These are phyloP conservation scores for Oldenlandia corymbosa DNA, from an alignment of 257 asterid species.

Conservation along the genomic window DNA sequence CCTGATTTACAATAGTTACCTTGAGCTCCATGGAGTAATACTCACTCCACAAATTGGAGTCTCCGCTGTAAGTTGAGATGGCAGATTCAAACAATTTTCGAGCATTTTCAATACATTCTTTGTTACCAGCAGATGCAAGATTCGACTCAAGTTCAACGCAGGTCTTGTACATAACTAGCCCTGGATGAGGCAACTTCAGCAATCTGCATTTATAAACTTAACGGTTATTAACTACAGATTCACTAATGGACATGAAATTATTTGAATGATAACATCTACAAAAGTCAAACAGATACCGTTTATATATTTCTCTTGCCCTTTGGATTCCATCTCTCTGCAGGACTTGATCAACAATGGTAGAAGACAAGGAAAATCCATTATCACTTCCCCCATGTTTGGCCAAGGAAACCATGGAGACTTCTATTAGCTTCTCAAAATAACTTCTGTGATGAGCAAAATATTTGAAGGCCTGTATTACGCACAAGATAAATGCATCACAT, in stretches of 20 bases:
- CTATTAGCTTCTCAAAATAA: conserved; percentile 69
- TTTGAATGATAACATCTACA: not conserved
- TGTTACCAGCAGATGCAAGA: conserved; percentile 59
- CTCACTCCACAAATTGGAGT: conserved; percentile 67
- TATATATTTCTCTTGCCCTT: conserved; percentile 64
- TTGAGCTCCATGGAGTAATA: conserved; percentile 74
- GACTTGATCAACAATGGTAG: conserved; percentile 45
- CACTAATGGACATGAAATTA: not conserved
- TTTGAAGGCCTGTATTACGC: conserved; percentile 65
- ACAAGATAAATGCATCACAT: too few species aligned
- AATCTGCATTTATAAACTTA: conserved; percentile 41
- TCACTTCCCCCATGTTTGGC: conserved; percentile 74
- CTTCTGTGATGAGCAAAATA: conserved; percentile 54
- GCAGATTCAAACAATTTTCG: conserved; percentile 75
- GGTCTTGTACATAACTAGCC: conserved; percentile 49
- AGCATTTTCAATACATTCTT: conserved; percentile 52
- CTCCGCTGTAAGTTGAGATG: conserved; percentile 65
- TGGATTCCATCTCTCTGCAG: conserved; percentile 71
- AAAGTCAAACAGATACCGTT: conserved; percentile 44
- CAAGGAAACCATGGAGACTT: conserved; percentile 44
- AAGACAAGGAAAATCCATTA: conserved; percentile 70
- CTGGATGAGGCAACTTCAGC: conserved; percentile 83
- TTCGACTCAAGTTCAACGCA: conserved; percentile 76
- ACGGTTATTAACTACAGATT: conserved; percentile 1
- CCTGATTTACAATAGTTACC: conserved; percentile 35